Percentiles rank a stretch among this genome's conserved stretches.
phyloP scores from a whole-genome alignment of 2,329 filamentous ascomycete species.

The Diaporthe eres region DNA sequence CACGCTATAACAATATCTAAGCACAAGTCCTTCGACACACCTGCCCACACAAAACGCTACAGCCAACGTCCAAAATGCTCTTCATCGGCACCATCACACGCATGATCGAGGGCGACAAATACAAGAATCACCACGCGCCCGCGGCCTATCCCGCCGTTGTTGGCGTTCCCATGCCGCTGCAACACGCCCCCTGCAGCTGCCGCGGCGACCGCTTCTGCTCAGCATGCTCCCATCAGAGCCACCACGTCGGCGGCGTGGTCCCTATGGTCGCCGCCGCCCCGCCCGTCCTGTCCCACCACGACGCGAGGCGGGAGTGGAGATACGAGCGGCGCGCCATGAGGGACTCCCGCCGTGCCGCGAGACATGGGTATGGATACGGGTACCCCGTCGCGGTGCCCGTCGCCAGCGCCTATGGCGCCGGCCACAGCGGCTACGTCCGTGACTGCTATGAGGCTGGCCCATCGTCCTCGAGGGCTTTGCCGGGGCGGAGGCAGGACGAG shows the following conservation, averaged over 20 bases:
- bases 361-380: conserved; percentile 20
- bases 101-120: conserved; percentile 23
- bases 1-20: no score
- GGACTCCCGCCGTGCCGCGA: conserved; percentile 37
- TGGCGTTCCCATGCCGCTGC: background rate
- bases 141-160: background rate
- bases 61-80: conserved; percentile 26
- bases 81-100: conserved; percentile 32
- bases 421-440: background rate
- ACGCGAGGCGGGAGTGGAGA: conserved; percentile 38
- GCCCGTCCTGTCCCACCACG: conserved; percentile 25
- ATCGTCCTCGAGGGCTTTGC: background rate
- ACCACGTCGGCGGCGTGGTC: background rate
- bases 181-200: conserved; percentile 12
- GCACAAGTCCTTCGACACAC: background rate
- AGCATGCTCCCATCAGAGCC: background rate
- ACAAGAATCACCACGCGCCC: conserved; percentile 1
- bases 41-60: background rate
- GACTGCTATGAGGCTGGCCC: background rate
- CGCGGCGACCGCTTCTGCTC: conserved; percentile 1
- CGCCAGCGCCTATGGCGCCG: background rate
- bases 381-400: conserved; percentile 17
- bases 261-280: background rate
- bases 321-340: conserved; percentile 38
- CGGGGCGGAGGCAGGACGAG: background rate